phyloP scores from a whole-genome alignment of 306 rosid genomes.

The Pyrus pyrifolia region DNA sequence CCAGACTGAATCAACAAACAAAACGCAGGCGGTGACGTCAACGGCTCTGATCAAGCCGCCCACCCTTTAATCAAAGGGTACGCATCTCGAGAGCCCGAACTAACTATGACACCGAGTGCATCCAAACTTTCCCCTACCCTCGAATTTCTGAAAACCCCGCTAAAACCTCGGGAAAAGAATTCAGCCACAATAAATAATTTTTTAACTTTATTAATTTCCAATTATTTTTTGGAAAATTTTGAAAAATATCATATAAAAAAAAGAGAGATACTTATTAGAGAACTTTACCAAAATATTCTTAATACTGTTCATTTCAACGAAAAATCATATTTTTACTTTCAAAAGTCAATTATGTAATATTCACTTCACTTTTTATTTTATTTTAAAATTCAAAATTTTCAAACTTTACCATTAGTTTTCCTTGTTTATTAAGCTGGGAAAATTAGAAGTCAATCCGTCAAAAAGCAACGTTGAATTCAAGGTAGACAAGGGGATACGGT shows the following conservation, averaged over 20 bases:
- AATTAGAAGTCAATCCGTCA: background rate
- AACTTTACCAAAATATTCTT: too few species aligned
- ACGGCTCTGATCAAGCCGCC: conserved; percentile 29
- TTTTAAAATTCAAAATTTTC: too few species aligned
- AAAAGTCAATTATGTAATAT: too few species aligned
- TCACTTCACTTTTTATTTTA: too few species aligned
- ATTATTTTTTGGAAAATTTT: background rate
- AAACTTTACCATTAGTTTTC: too few species aligned
- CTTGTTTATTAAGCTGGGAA: background rate
- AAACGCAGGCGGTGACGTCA: conserved; percentile 20
- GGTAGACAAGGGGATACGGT: too few species aligned
- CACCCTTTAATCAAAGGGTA: conserved; percentile 23
- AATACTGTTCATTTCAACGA: too few species aligned
- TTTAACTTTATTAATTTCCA: background rate
- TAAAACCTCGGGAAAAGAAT: conserved; percentile 24
- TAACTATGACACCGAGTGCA: conserved; percentile 27
- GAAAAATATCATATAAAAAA: background rate
- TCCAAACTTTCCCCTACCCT: conserved; percentile 5
- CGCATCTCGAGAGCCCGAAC: conserved; percentile 28
- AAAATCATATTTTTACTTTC: too few species aligned
- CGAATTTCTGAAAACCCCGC: conserved; percentile 28
- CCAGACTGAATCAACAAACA: background rate
- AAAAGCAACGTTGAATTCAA: conserved; percentile 31
- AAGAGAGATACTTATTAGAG: background rate
- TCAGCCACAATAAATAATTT: background rate